Base-by-base conservation (phyloP, 2,329 filamentous ascomycete species). In the Fusarium veterinarium region DNA sequence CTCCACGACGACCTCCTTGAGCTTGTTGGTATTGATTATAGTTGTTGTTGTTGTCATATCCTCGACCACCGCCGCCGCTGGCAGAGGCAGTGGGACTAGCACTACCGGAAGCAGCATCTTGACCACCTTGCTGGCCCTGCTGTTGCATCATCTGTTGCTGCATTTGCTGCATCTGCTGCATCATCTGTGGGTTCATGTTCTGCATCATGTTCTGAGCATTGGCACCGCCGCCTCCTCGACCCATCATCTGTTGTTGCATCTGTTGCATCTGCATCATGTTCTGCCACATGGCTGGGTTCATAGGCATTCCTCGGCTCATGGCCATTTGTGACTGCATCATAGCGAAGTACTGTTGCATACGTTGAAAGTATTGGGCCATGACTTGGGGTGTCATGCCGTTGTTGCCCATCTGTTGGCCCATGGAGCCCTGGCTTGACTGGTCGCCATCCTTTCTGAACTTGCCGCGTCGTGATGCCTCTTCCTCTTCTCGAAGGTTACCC, bases 321-420 rank as follows among this genome's bases (percentile, higher is more conserved):
- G 91, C 92, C 89, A 97, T 94, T 80, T 96, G 92, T 78, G 95
- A 93, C 83, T 97, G 95, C 94, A 97, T 96, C 89, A 97, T 91
- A 64, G 92, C 88, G 82, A 98, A 97, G 83, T 97, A 97, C 81
- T 97, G 94, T 83, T 99, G 96, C 95, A 99, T 98, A 52, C 95
- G 91, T 81, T 97, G 94, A 91, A 96, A 97, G 84, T 98, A 98
- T 81, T 98, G 95, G 5, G 96, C 96, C 95, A 98, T 98, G 86
- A 97, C 92, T 79, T 97, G 95, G 1, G 95, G 95, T 25, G 93
- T 97, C 93, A 98, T 97, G 71, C 92, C 92, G 57, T 86, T 80
- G 79, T 84, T 82, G 52, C 80, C 84, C 81, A 84, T 83, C 68
- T 84, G 83, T 67, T 83, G 82, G 28, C 79, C 80, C 82, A 83